Evolutionary conservation across 768 basidiomycete species (phyloP).

Genomic region (Daedaleopsis sinensis): DNA sequence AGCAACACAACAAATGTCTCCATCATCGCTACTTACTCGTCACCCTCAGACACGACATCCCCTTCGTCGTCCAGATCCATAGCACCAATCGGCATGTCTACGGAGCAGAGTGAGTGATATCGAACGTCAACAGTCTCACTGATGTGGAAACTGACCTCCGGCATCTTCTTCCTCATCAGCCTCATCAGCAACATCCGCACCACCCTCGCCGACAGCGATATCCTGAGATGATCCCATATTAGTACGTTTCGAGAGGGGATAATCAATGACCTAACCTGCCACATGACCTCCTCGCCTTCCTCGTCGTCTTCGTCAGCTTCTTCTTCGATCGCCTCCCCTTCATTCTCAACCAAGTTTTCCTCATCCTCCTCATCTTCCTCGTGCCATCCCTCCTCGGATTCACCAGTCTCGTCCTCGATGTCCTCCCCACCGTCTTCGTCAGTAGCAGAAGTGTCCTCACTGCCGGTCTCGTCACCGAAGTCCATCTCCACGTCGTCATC

Average conservation of each 20-base stretch:
- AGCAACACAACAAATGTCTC: background rate
- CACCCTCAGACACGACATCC: slow-evolving; percentile 34
- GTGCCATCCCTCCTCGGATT: slow-evolving; percentile 63
- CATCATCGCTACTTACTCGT: slow-evolving; percentile 32
- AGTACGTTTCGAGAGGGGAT: background rate
- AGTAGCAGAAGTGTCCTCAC: slow-evolving; percentile 77
- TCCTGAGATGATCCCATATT: slow-evolving; percentile 27
- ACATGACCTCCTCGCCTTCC: slow-evolving; percentile 44
- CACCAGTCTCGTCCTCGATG: slow-evolving; percentile 63
- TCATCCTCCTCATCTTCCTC: slow-evolving; percentile 73
- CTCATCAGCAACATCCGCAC: slow-evolving; percentile 41
- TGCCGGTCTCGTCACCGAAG: slow-evolving; percentile 80
- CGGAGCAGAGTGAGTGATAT: background rate
- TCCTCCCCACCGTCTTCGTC: slow-evolving; percentile 68
- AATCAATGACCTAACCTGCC: slow-evolving; percentile 37
- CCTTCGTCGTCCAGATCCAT: slow-evolving; percentile 36
- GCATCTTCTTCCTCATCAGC: slow-evolving; percentile 58
- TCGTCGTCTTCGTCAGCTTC: slow-evolving; percentile 38
- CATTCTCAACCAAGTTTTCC: slow-evolving; percentile 53
- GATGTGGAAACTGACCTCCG: slow-evolving; percentile 44
- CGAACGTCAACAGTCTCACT: background rate
- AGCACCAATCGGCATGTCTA: slow-evolving; percentile 30
- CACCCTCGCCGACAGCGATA: slow-evolving; percentile 37
- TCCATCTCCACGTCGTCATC: slow-evolving; percentile 90
- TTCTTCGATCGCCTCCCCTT: slow-evolving; percentile 42